These are phyloP conservation scores for Argentina anserina DNA, from an alignment of 306 rosid species.

Conservation along the genomic window DNA sequence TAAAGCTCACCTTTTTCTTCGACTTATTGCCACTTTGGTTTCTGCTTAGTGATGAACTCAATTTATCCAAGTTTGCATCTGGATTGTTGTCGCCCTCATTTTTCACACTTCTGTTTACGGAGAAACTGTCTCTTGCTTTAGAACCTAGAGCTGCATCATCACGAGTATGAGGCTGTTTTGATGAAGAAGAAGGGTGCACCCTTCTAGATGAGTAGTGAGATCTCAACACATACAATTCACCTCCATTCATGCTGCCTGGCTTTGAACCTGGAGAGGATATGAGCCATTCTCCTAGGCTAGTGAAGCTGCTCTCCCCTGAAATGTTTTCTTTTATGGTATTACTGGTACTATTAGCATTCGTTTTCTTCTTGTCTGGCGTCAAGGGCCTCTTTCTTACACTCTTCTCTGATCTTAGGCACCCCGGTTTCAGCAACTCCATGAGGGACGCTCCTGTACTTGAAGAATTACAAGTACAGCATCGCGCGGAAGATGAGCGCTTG, in stretches of 20 bases:
- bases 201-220: slow-evolving; percentile 1
- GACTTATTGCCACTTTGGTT: slow-evolving; percentile 22
- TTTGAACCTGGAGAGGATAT: slow-evolving; percentile 18
- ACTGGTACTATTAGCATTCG: background rate
- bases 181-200: slow-evolving; percentile 27
- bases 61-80: background rate
- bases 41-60: background rate
- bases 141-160: background rate
- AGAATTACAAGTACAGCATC: background rate
- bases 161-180: background rate
- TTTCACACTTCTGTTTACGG: background rate
- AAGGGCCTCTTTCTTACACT: background rate
- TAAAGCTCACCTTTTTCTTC: slow-evolving; percentile 36
- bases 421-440: slow-evolving; percentile 16
- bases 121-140: slow-evolving; percentile 23
- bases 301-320: background rate
- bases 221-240: slow-evolving; percentile 18
- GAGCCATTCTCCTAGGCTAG: slow-evolving; percentile 27
- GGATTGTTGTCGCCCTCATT: background rate
- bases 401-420: slow-evolving; percentile 14
- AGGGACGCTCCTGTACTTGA: background rate
- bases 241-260: slow-evolving; percentile 5
- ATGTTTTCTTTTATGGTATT: background rate
- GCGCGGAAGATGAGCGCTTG: background rate
- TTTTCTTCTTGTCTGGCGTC: background rate